phyloP scores from a whole-genome alignment of 2,329 filamentous ascomycete species.

The Sphaerostilbella broomeana region DNA sequence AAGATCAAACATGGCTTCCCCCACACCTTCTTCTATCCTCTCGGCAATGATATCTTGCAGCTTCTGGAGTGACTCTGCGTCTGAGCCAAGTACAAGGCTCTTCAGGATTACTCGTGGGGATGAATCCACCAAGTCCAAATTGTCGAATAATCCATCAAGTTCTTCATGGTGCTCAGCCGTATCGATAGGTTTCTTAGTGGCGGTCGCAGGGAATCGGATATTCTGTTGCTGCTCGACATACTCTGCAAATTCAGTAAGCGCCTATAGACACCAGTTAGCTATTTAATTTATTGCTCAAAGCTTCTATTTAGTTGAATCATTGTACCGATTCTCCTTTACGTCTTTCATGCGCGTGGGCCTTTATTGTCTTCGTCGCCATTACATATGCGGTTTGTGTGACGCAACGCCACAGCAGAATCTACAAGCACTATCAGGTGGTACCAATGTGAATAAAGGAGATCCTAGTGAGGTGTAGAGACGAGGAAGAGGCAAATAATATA shows the following conservation, averaged over 20 bases:
- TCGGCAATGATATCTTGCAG: constrained; percentile 60
- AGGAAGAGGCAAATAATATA: too few species aligned
- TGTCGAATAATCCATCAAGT: constrained; percentile 85
- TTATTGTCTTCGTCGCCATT: constrained; percentile 51
- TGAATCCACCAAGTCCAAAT: constrained; percentile 72
- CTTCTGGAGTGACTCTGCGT: constrained; percentile 54
- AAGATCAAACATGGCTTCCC: constrained; percentile 86
- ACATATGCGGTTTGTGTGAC: constrained; percentile 19
- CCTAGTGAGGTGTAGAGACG: too few species aligned
- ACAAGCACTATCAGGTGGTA: too few species aligned
- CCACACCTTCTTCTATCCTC: constrained; percentile 74
- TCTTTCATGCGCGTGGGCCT: constrained; percentile 67
- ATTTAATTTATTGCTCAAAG: too few species aligned
- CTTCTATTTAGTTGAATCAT: too few species aligned
- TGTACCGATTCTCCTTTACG: constrained; percentile 78
- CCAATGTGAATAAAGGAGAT: too few species aligned
- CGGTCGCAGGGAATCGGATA: constrained; percentile 51
- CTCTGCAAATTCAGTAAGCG: constrained; percentile 92
- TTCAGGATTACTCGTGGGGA: constrained; percentile 63
- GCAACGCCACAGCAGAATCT: constrained; percentile 20
- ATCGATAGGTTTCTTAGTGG: constrained; percentile 22
- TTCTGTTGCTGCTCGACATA: constrained; percentile 94
- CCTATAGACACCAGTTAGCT: too few species aligned
- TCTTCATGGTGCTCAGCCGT: constrained; percentile 61
- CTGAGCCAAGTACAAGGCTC: constrained; percentile 62